Evolutionary conservation across 179 eudicot species (phyloP), one percentile per base, ranked within the genome.

Genomic region (Patellifolia procumbens): DNA sequence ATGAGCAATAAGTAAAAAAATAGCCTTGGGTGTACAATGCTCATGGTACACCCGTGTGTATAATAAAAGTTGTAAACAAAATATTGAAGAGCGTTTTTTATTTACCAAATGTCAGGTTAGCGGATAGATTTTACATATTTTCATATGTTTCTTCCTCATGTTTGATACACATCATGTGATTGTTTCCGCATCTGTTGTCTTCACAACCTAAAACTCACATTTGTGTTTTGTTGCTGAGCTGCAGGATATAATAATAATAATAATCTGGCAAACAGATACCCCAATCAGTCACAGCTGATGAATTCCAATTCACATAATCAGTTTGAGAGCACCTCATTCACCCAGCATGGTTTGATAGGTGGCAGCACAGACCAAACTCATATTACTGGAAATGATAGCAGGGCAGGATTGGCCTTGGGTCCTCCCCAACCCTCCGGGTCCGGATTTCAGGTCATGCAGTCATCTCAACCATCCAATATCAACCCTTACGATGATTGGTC

Each of bases 401-500:
- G 76, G 81, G 86, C 76, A 17, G 92, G 87, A 20, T 79, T 90
- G 34, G 95, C 91, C 51, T 85, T 89, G 35, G 90, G 87, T 49
- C 88, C 89, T 72, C 81, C 90, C 8, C 92, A 89, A 69, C 79
- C 93, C 48, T 83, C 91, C 34, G 55, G 79, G 17, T 68, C 91
- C 12, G 83, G 88, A 43, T 89, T 90, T 78, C 91, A 87, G 64
- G 70, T 81, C 4, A 73, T 79, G 70, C 73, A 90, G 31, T 82
- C 93, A 2, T 62, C 87, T 74, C 98, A 85, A 32, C 89, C 85
- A n/a, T 19, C 90, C 48, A 81, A 65, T 73, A 63, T 83, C 24
- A 90, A 87, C 80, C 87, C 93, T 0, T 91, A 82, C 26, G 94
- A 84, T 35, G 94, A 89, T 56, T 92, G 97, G 98, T 81, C 95